Evolutionary conservation across 1,139 yeast species (phyloP).

Genomic region (Groenewaldozyma auringiensis): DNA sequence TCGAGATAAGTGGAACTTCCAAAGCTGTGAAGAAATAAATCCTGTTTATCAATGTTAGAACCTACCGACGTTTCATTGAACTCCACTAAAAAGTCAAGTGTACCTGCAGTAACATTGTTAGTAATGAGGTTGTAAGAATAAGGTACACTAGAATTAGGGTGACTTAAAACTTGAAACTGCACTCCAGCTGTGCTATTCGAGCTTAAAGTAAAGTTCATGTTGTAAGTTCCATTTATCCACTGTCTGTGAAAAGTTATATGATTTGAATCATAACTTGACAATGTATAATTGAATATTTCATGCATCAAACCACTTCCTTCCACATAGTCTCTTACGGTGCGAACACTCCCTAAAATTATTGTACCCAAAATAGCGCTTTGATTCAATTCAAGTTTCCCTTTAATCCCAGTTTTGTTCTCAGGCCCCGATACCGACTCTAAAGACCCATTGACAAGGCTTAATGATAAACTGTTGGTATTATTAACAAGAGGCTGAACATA

Average conservation of each 20-base stretch:
- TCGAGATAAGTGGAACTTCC: too few species aligned
- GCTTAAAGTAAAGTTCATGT: constrained; percentile 11
- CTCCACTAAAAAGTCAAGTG: too few species aligned
- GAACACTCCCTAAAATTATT: constrained; percentile 9
- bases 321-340: constrained; percentile 10
- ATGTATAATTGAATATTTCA: constrained; percentile 9
- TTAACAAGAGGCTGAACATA: constrained; percentile 6
- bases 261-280: constrained; percentile 4
- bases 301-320: constrained; percentile 11
- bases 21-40: too few species aligned
- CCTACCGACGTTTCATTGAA: too few species aligned
- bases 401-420: constrained; percentile 8
- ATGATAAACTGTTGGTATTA: constrained; percentile 1
- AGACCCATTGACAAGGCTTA: constrained; percentile 7
- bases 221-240: constrained; percentile 11
- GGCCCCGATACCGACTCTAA: constrained; percentile 3
- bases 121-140: too few species aligned
- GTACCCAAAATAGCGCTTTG: constrained; percentile 9
- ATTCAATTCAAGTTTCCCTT: constrained; percentile 5
- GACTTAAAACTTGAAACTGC: too few species aligned
- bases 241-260: constrained; percentile 8
- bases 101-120: too few species aligned
- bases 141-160: too few species aligned
- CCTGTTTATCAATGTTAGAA: too few species aligned
- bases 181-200: too few species aligned